These are phyloP conservation scores for Leptoxyphium fumago DNA, from an alignment of 2,329 filamentous ascomycete species.

Conservation along the genomic window DNA sequence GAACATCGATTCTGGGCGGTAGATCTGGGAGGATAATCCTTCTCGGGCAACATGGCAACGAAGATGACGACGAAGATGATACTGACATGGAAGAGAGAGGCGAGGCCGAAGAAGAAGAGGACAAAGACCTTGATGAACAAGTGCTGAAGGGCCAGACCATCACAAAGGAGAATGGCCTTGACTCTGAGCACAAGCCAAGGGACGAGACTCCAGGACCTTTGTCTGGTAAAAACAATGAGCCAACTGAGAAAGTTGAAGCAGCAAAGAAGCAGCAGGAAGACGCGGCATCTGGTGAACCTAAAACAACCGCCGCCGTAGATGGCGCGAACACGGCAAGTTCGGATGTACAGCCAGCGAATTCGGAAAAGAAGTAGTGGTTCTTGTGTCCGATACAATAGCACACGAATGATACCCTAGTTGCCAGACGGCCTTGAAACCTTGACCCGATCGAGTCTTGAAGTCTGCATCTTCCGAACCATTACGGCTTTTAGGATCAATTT, in stretches of 20 bases:
- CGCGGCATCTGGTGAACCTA: conserved; percentile 1
- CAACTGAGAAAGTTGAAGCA: conserved; percentile 5
- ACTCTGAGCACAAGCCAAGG: conserved; percentile 10
- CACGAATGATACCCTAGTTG: conserved; percentile 7
- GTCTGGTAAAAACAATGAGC: conserved; percentile 6
- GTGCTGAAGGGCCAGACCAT: conserved; percentile 48
- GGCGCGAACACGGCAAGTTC: no score
- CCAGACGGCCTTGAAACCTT: not conserved
- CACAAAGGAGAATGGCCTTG: conserved; percentile 11
- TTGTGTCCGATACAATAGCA: conserved; percentile 1
- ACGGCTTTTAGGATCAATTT: no score
- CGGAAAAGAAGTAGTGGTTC: not conserved
- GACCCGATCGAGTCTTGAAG: not conserved
- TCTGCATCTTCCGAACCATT: no score
- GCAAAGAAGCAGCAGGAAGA: conserved; percentile 4
- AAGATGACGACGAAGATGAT: conserved; percentile 49
- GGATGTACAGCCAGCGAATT: not conserved
- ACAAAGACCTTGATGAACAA: conserved; percentile 74
- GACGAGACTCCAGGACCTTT: conserved; percentile 37
- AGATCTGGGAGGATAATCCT: conserved; percentile 76
- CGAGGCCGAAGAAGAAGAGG: conserved; percentile 47
- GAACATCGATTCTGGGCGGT: conserved; percentile 54
- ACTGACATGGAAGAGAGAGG: conserved; percentile 64
- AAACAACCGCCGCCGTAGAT: not conserved
- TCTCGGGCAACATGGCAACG: conserved; percentile 47